Conservation (phyloP, 2,329 filamentous ascomycete genomes). For the Fusarium oxysporum region DNA sequence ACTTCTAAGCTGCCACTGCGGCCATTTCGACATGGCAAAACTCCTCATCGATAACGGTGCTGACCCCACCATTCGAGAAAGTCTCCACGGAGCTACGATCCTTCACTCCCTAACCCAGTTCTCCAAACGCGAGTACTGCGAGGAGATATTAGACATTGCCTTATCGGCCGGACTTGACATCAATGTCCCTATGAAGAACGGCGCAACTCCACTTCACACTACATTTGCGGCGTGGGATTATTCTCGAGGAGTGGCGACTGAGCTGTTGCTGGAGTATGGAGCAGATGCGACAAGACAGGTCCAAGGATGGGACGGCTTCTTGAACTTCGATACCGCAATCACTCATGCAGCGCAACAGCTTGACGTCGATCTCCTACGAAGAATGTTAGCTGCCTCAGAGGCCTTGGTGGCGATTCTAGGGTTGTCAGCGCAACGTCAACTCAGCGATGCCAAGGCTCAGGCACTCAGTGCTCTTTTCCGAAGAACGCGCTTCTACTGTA, state of each 20-base stretch:
- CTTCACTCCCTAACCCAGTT: not conserved
- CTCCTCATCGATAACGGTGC: not conserved
- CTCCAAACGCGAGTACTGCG: not conserved
- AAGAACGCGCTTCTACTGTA: not conserved
- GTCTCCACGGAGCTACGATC: not conserved
- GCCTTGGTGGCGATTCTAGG: rapidly evolving
- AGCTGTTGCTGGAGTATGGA: not conserved
- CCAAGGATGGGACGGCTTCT: not conserved
- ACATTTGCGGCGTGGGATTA: not conserved
- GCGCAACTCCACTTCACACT: not conserved
- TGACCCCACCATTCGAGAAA: not conserved
- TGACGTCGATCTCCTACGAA: not conserved
- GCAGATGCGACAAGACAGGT: not conserved
- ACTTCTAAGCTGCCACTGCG: not conserved
- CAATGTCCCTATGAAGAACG: not conserved
- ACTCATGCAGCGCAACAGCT: not conserved
- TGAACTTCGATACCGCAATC: not conserved
- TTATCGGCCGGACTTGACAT: not conserved
- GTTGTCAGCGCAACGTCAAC: not conserved
- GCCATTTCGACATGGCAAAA: not conserved
- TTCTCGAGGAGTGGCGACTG: not conserved
- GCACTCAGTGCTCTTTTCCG: not conserved
- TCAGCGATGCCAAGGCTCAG: not conserved
- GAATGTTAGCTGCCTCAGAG: not conserved
- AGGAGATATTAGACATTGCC: not conserved